Evolutionary conservation across 305 asterid species (phyloP).

Genomic region (Fraxinus floribunda): DNA sequence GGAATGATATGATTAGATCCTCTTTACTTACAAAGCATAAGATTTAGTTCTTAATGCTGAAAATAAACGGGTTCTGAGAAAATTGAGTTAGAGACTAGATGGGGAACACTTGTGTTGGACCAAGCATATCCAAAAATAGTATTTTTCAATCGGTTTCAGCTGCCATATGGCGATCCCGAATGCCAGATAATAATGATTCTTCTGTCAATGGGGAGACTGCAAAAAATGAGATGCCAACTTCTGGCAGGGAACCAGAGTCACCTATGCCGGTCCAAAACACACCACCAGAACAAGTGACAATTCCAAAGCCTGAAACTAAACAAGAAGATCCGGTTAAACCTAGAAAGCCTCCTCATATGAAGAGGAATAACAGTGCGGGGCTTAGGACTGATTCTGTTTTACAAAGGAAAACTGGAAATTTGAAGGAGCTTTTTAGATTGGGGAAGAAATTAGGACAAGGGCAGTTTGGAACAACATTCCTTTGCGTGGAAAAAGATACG

Average conservation of each 20-base stretch:
- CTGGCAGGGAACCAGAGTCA: constrained; percentile 33
- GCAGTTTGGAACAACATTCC: constrained; percentile 67
- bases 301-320: constrained; percentile 40
- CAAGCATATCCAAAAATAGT: constrained; percentile 46
- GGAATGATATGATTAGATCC: constrained; percentile 37
- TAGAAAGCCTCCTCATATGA: constrained; percentile 46
- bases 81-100: constrained; percentile 31
- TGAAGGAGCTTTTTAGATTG: constrained; percentile 55
- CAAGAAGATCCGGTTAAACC: constrained; percentile 27
- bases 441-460: constrained; percentile 80
- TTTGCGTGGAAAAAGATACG: constrained; percentile 53
- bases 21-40: constrained; percentile 17
- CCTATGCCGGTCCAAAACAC: constrained; percentile 47
- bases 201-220: constrained; percentile 39
- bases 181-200: constrained; percentile 34
- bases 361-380: constrained; percentile 68
- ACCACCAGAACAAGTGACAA: constrained; percentile 57
- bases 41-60: constrained; percentile 15
- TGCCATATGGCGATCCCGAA: constrained; percentile 62
- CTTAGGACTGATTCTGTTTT: constrained; percentile 67
- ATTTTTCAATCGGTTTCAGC: constrained; percentile 66
- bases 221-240: constrained; percentile 32
- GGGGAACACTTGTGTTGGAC: constrained; percentile 81
- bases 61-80: constrained; percentile 20
- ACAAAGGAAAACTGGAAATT: constrained; percentile 54